phyloP scores from a whole-genome alignment of 177 flowering plant genomes.

The Telopea speciosissima region DNA sequence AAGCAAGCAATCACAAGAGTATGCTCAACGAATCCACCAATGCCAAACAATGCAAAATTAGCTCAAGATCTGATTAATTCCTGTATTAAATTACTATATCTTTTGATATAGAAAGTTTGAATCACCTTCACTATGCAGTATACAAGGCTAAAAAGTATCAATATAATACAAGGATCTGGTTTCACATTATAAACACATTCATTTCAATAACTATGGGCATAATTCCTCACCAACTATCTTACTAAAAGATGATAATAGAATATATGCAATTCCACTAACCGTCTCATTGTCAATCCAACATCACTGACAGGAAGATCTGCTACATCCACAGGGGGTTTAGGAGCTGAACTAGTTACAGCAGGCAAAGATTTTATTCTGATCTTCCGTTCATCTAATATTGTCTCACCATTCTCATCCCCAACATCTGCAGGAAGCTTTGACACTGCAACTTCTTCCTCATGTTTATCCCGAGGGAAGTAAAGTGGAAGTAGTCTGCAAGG shows the following conservation, averaged over 20 bases:
- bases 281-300: slow-evolving; percentile 50
- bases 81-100: not conserved
- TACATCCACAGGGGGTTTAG: slow-evolving; percentile 41
- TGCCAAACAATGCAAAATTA: not conserved
- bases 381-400: slow-evolving; percentile 89
- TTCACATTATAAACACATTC: not conserved
- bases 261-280: slow-evolving; percentile 40
- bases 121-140: not conserved
- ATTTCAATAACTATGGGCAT: not conserved
- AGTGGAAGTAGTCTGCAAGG: slow-evolving; percentile 86
- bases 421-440: slow-evolving; percentile 98
- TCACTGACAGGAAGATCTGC: slow-evolving; percentile 66
- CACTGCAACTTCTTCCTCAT: slow-evolving; percentile 89
- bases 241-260: not conserved
- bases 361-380: slow-evolving; percentile 94
- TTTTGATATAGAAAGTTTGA: not conserved
- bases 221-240: not conserved
- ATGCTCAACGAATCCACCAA: not conserved
- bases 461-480: slow-evolving; percentile 95
- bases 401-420: slow-evolving; percentile 99
- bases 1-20: no score
- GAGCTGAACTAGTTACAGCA: slow-evolving; percentile 32
- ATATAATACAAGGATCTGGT: not conserved
- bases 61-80: not conserved
- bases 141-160: not conserved